Conservation (phyloP, 1,139 yeast genomes). For the Yamadazyma pseudoaaseri region DNA sequence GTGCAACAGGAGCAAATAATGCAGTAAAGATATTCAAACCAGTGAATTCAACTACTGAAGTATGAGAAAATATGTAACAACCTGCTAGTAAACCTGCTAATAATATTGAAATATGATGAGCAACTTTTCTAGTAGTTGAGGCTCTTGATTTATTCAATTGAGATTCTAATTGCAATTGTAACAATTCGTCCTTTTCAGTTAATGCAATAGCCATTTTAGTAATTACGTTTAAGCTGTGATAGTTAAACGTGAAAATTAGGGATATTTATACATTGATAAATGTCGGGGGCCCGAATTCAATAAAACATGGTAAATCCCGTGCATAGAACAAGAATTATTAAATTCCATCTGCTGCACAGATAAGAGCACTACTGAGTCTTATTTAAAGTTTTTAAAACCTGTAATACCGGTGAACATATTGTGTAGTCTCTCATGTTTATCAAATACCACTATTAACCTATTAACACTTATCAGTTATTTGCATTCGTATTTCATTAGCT, state of each 20-base stretch:
- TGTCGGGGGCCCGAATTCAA: slow-evolving; percentile 2
- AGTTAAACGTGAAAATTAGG: neutral
- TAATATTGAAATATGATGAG: neutral
- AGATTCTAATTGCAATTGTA: slow-evolving; percentile 7
- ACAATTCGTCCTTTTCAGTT: slow-evolving; percentile 12
- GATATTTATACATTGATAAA: slow-evolving; percentile 1
- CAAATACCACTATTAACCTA: no score
- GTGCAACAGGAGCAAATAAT: slow-evolving; percentile 10
- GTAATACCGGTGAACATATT: no score
- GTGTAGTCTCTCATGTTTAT: no score
- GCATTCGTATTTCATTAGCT: neutral
- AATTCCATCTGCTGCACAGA: no score
- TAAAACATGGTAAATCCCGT: slow-evolving; percentile 1
- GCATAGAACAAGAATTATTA: neutral
- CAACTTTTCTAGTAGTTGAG: slow-evolving; percentile 2
- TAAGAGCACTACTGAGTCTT: no score
- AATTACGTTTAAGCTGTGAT: neutral
- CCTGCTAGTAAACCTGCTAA: slow-evolving; percentile 4
- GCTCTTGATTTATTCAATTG: slow-evolving; percentile 3
- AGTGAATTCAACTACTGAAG: slow-evolving; percentile 2
- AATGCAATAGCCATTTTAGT: slow-evolving; percentile 10
- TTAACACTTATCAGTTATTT: neutral
- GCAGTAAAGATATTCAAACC: slow-evolving; percentile 1
- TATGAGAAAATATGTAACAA: neutral
- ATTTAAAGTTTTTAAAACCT: no score